Conservation (phyloP, 2,329 filamentous ascomycete species). For the Drechslerella stenobrocha region DNA sequence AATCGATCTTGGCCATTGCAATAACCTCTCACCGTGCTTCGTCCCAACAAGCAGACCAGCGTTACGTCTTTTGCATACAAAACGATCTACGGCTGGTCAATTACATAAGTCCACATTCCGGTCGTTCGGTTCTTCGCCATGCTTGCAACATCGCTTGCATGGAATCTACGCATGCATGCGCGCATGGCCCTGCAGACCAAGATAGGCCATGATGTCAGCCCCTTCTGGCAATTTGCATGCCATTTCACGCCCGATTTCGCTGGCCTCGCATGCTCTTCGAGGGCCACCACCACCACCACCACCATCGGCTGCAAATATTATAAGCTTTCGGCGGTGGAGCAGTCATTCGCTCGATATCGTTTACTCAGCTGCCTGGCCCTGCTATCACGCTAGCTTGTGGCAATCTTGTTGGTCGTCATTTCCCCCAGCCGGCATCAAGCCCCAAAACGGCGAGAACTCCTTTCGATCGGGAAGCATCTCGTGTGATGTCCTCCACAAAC, state of each 20-base stretch:
- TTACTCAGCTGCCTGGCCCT: too few relatives aligned
- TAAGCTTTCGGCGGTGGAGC: neutral
- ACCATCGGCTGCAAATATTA: neutral
- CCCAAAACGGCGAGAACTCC: neutral
- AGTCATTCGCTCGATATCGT: constrained; percentile 28
- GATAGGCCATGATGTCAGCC: constrained; percentile 41
- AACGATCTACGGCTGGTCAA: constrained; percentile 4
- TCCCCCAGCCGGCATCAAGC: neutral
- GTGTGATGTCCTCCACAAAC: neutral
- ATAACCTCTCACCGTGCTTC: too few relatives aligned
- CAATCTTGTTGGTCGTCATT: constrained; percentile 14
- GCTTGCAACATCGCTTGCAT: constrained; percentile 7
- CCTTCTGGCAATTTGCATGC: constrained; percentile 1
- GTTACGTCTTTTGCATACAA: constrained; percentile 4
- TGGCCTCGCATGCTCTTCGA: neutral
- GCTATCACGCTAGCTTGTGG: constrained; percentile 24
- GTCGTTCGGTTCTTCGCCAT: constrained; percentile 9
- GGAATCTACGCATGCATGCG: constrained; percentile 6
- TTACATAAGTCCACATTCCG: constrained; percentile 30
- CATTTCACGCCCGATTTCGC: neutral
- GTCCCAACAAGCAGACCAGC: neutral
- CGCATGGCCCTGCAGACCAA: neutral
- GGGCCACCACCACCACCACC: neutral
- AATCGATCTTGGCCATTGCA: too few relatives aligned
- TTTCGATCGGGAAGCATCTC: neutral